Conservation (phyloP, 2,329 filamentous ascomycete species). For the Mariannaea sp. region DNA sequence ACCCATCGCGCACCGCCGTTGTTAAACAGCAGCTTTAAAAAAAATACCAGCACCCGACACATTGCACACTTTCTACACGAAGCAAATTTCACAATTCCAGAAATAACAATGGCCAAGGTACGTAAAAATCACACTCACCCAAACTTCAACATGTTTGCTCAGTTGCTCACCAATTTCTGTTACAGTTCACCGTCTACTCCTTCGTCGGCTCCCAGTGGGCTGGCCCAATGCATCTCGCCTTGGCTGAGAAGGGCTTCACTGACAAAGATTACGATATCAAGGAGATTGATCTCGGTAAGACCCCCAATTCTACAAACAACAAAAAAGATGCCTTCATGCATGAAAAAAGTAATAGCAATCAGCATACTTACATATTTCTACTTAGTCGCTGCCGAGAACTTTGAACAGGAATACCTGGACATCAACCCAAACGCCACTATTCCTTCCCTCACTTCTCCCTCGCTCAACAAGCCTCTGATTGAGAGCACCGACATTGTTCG, state of each 20-base stretch:
- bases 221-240: conserved; percentile 24
- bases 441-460: conserved; percentile 21
- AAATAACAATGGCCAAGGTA: not conserved
- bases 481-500: conserved; percentile 24
- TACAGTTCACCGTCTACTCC: conserved; percentile 25
- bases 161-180: not conserved
- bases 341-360: too few relatives aligned
- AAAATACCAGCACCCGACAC: too few relatives aligned
- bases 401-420: conserved; percentile 24
- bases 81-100: too few relatives aligned
- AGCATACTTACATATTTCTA: too few relatives aligned
- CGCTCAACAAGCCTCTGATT: conserved; percentile 16
- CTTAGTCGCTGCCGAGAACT: conserved; percentile 20
- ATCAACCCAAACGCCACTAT: conserved; percentile 28
- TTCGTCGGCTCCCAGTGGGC: conserved; percentile 29
- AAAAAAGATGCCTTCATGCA: too few relatives aligned
- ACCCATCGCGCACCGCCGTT: too few relatives aligned
- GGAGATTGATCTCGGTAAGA: conserved; percentile 21
- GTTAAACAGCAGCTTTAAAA: too few relatives aligned
- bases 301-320: not conserved
- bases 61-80: too few relatives aligned
- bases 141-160: not conserved
- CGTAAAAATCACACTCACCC: not conserved
- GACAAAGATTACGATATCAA: conserved; percentile 21
- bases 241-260: conserved; percentile 26